A percentile compares a stretch with the other conserved stretches of the same genome.
These are phyloP conservation scores for Ogataea zsoltii DNA, from an alignment of 805 yeast species.

Conservation along the genomic window DNA sequence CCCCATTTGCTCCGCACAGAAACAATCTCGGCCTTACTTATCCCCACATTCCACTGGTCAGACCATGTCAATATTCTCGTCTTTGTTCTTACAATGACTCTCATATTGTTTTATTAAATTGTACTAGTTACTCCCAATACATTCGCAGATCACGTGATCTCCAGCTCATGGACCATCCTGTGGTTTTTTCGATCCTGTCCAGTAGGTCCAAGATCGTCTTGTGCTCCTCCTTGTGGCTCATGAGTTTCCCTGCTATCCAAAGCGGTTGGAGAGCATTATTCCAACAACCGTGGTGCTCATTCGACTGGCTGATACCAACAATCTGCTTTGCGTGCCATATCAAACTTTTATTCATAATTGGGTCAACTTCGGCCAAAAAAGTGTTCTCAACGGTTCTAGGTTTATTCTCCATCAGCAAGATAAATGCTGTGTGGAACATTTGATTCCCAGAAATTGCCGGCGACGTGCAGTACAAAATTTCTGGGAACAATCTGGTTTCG, in stretches of 20 bases:
- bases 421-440: conserved; percentile 41
- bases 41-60: no score
- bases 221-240: conserved; percentile 28
- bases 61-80: no score
- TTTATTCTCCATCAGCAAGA: conserved; percentile 40
- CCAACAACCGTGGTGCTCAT: conserved; percentile 28
- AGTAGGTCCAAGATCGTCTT: conserved; percentile 21
- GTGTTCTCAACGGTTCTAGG: conserved; percentile 30
- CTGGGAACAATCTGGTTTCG: conserved; percentile 37
- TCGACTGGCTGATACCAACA: conserved; percentile 36
- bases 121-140: conserved; percentile 20
- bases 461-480: conserved; percentile 38
- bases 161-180: conserved; percentile 27
- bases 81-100: no score
- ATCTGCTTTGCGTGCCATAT: conserved; percentile 41
- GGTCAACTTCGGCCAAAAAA: conserved; percentile 10
- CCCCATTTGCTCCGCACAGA: no score
- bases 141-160: conserved; percentile 22
- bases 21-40: no score
- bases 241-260: conserved; percentile 30
- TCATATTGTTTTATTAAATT: no score
- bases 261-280: conserved; percentile 30
- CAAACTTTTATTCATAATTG: conserved; percentile 16
- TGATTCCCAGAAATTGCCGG: conserved; percentile 44
- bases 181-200: conserved; percentile 24